These are phyloP conservation scores for Sindora glabra DNA, from an alignment of 306 rosid species.

Conservation along the genomic window DNA sequence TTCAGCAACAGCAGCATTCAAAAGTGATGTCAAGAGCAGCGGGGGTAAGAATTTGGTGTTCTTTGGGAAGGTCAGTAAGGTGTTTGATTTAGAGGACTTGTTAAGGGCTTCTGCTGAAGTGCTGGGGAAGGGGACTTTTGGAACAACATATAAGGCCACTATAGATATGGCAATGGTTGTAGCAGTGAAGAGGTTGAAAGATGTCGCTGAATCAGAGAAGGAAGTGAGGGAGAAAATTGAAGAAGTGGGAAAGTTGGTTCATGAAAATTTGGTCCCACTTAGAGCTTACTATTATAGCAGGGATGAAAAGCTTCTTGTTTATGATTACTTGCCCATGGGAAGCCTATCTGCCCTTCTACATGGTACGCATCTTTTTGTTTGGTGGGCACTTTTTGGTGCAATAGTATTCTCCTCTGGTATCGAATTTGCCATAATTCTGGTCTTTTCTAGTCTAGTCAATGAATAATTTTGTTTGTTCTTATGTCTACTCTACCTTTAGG, in stretches of 20 bases:
- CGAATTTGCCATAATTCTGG: slow-evolving; percentile 10
- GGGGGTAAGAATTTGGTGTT: slow-evolving; percentile 53
- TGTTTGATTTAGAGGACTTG: slow-evolving; percentile 81
- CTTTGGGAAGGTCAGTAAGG: slow-evolving; percentile 45
- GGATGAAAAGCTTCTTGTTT: slow-evolving; percentile 77
- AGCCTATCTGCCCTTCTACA: slow-evolving; percentile 91
- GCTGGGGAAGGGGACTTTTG: slow-evolving; percentile 85
- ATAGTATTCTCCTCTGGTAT: not conserved
- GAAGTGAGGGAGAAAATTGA: slow-evolving; percentile 72
- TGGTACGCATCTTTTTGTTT: slow-evolving; percentile 38
- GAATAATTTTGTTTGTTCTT: slow-evolving; percentile 24
- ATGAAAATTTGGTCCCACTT: slow-evolving; percentile 69
- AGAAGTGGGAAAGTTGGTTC: slow-evolving; percentile 58
- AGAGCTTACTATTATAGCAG: slow-evolving; percentile 58
- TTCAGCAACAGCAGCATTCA: slow-evolving; percentile 18
- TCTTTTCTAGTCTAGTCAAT: not conserved
- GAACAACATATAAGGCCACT: slow-evolving; percentile 83
- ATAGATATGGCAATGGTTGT: slow-evolving; percentile 48
- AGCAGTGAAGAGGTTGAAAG: slow-evolving; percentile 92
- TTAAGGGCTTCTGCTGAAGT: slow-evolving; percentile 91
- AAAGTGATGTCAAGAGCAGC: slow-evolving; percentile 12
- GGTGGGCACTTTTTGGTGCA: slow-evolving; percentile 21
- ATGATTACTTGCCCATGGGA: slow-evolving; percentile 88
- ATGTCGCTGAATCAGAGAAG: slow-evolving; percentile 45
- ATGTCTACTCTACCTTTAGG: slow-evolving; percentile 20